Evolutionary conservation across 768 basidiomycete genomes (phyloP), one percentile per base, ranked within the genome.

Genomic region (Auricularia sp.): DNA sequence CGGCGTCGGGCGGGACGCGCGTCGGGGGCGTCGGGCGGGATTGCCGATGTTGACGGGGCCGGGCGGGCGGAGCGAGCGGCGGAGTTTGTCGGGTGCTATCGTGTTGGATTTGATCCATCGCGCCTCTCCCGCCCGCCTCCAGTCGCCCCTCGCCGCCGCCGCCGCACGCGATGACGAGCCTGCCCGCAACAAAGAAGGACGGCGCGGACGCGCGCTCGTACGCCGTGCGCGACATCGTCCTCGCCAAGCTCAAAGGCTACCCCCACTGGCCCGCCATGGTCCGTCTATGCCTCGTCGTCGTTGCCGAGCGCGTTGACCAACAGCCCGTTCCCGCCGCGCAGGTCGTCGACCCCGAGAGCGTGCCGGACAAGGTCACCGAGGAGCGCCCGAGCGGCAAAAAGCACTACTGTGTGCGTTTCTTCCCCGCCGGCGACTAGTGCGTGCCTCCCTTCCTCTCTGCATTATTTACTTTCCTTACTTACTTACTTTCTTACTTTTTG

Each of bases 251-350:
- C 73, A 92, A 91, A 78, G 97, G 96, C 10, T 98, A 81, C 78
- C 94, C 97, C 1, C 82, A 90, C 3, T 99, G 97, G 97, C 97
- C 94, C 64, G 92, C 86, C 74, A 89, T 91, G 80, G 96, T 96
- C 73, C 77, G 91, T 83, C 65, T 63, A 29, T 54, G 65, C 44
- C 59, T 21, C 66, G 37, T 67, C 42, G 21, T 61, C 36, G 21
- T 33, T 24, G 29, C 29, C 29, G 29, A 29, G 29, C 29, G 29
- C 29, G 29, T 29, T 29, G 29, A 29, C 29, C 29, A 29, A 29
- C 29, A 29, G 29, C 29, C 58, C 3, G 29, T 13, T 3, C 16
- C 34, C 58, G 56, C 42, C 18, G 44, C 44, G 39, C 74, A 98
- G 94, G 82, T 98, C 68, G 85, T 92, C 58, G 89, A 94, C 72